Percentiles rank a stretch among this genome's conserved stretches.
Conservation (phyloP, 768 basidiomycete genomes). For the Suillus cothurnatus region DNA sequence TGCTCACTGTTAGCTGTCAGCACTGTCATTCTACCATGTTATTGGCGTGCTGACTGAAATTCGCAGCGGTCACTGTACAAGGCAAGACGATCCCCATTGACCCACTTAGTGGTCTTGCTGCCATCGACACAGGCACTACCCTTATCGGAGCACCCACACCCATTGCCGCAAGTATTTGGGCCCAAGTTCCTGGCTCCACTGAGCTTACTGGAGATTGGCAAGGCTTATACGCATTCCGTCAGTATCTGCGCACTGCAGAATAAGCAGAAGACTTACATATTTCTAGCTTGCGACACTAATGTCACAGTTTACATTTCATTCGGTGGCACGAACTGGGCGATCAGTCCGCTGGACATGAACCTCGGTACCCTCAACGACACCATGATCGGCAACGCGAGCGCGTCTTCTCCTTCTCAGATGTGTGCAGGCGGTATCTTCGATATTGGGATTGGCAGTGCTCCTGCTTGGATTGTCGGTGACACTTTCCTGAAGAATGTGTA, state of each 20-base stretch:
- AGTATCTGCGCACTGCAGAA: conserved; percentile 25
- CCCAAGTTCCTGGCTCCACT: conserved; percentile 57
- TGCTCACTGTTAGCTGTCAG: conserved; percentile 56
- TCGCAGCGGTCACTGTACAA: conserved; percentile 60
- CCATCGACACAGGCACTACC: conserved; percentile 96
- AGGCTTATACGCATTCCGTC: conserved; percentile 84
- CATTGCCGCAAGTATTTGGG: conserved; percentile 65
- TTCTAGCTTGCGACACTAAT: conserved; percentile 67
- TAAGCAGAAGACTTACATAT: conserved; percentile 7
- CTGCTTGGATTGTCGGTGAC: conserved; percentile 70
- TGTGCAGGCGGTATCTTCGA: conserved; percentile 78
- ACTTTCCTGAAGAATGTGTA: conserved; percentile 58
- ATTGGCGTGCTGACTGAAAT: neutral
- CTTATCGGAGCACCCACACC: conserved; percentile 82
- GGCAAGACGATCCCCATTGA: conserved; percentile 48
- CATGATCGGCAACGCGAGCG: conserved; percentile 23
- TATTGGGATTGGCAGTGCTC: conserved; percentile 52
- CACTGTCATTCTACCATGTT: conserved; percentile 7
- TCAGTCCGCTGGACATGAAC: conserved; percentile 79
- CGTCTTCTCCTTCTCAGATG: conserved; percentile 25
- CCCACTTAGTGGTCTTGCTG: conserved; percentile 50
- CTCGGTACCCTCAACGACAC: conserved; percentile 49
- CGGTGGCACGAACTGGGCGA: conserved; percentile 77
- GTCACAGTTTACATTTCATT: conserved; percentile 71
- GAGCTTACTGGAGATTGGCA: conserved; percentile 44